Conservation (phyloP, 495 filamentous ascomycete genomes). For the Lasiosphaeriaceae sp. region DNA sequence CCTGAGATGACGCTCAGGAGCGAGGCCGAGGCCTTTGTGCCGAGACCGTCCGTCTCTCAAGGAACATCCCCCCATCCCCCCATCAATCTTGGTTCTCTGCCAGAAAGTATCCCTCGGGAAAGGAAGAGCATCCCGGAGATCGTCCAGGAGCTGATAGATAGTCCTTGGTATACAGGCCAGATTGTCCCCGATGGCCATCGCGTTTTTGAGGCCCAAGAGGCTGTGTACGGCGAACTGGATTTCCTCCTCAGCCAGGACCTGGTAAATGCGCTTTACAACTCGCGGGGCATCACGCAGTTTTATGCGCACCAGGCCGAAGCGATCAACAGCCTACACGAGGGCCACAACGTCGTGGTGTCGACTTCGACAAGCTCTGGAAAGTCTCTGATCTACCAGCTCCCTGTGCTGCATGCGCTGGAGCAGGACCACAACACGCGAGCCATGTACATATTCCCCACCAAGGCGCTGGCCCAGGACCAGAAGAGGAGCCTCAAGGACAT, state of each 20-base stretch:
- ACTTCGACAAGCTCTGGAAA: slow-evolving; percentile 97
- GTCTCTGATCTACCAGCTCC: slow-evolving; percentile 93
- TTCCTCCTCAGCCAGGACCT: slow-evolving; percentile 86
- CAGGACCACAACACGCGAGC: slow-evolving; percentile 70
- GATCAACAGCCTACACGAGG: slow-evolving; percentile 82
- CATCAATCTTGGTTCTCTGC: slow-evolving; percentile 39
- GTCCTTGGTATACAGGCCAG: slow-evolving; percentile 85
- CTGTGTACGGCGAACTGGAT: slow-evolving; percentile 77
- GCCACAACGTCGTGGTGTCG: slow-evolving; percentile 83
- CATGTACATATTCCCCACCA: slow-evolving; percentile 98
- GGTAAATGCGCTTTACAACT: slow-evolving; percentile 93
- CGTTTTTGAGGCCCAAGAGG: slow-evolving; percentile 82
- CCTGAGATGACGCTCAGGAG: slow-evolving; percentile 60
- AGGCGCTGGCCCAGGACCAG: slow-evolving; percentile 95
- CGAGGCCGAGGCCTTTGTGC: slow-evolving; percentile 49
- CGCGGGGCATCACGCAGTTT: slow-evolving; percentile 76
- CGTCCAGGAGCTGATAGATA: slow-evolving; percentile 72
- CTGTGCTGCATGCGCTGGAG: slow-evolving; percentile 86
- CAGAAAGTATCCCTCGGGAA: slow-evolving; percentile 73
- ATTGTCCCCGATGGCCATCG: slow-evolving; percentile 93
- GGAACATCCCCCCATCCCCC: slow-evolving; percentile 26
- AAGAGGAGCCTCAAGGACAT: slow-evolving; percentile 82
- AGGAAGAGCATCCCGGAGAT: slow-evolving; percentile 82
- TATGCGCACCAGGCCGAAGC: slow-evolving; percentile 95
- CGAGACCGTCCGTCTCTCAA: slow-evolving; percentile 26